These are phyloP conservation scores for Hygrophorus pudorinus DNA, from an alignment of 768 basidiomycete genomes.

Conservation along the genomic window DNA sequence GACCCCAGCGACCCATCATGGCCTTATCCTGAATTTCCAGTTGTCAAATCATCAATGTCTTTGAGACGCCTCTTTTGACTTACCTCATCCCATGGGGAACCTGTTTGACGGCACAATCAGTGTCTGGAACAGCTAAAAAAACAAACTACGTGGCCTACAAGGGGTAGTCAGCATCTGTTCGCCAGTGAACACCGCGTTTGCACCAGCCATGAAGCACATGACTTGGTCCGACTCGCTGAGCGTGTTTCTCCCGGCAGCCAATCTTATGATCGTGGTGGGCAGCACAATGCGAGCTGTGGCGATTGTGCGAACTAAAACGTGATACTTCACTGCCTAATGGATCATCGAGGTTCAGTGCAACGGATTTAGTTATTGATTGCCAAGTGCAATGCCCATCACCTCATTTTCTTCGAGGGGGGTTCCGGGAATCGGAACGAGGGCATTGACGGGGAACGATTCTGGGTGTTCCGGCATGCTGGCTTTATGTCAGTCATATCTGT, in stretches of 20 bases:
- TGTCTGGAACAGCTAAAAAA: slow-evolving; percentile 7
- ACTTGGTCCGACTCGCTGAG: slow-evolving; percentile 88
- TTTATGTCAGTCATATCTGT: slow-evolving; percentile 3
- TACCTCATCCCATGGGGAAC: slow-evolving; percentile 92
- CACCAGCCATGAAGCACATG: slow-evolving; percentile 98
- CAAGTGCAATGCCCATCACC: slow-evolving; percentile 28
- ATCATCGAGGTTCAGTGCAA: no score
- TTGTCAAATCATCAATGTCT: slow-evolving; percentile 6
- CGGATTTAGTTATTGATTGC: neutral
- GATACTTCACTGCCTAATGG: slow-evolving; percentile 65
- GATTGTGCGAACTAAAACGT: slow-evolving; percentile 85
- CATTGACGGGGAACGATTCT: slow-evolving; percentile 98
- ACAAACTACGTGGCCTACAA: slow-evolving; percentile 42
- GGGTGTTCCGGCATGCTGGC: slow-evolving; percentile 88
- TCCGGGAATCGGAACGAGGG: slow-evolving; percentile 89
- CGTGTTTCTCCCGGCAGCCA: slow-evolving; percentile 88
- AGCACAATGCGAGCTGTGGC: slow-evolving; percentile 90
- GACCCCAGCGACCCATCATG: slow-evolving; percentile 90
- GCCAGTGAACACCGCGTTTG: slow-evolving; percentile 98
- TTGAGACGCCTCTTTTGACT: slow-evolving; percentile 10
- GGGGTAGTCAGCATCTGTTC: slow-evolving; percentile 97
- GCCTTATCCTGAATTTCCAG: slow-evolving; percentile 60
- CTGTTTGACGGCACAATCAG: slow-evolving; percentile 25
- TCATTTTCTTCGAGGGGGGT: slow-evolving; percentile 91
- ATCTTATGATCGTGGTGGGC: slow-evolving; percentile 86